These are phyloP conservation scores for Streptanthus diversifolius DNA, from an alignment of 345 rosid genomes.

Conservation along the genomic window DNA sequence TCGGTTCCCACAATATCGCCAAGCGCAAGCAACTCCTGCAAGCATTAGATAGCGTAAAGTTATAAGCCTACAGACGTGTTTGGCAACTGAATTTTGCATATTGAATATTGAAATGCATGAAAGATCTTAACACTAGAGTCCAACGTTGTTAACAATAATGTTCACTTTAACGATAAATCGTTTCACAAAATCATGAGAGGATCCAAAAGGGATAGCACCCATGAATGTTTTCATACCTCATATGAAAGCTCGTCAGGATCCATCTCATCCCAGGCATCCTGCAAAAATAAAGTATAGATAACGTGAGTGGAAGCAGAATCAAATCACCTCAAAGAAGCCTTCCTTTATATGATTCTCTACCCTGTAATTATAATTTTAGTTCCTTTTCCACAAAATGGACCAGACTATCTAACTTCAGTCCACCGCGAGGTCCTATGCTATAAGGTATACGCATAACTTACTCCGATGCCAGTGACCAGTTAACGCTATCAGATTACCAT, in stretches of 20 bases:
- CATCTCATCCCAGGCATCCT: slow-evolving; percentile 91
- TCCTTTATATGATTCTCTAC: background rate
- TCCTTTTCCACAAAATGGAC: background rate
- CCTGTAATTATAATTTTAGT: background rate
- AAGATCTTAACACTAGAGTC: background rate
- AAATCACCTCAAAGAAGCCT: slow-evolving; percentile 15
- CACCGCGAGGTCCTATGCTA: background rate
- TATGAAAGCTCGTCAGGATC: slow-evolving; percentile 93
- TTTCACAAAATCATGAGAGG: slow-evolving; percentile 2
- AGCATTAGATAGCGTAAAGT: background rate
- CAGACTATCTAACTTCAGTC: slow-evolving; percentile 7
- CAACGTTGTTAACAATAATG: background rate
- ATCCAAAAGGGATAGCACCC: background rate
- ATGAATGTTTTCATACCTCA: slow-evolving; percentile 50
- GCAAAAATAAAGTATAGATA: slow-evolving; percentile 20
- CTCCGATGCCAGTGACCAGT: background rate
- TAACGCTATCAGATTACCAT: background rate
- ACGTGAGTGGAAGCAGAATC: slow-evolving; percentile 6
- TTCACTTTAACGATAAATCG: background rate
- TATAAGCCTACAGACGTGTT: background rate
- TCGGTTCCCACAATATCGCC: slow-evolving; percentile 88
- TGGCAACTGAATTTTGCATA: background rate
- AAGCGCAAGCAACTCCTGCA: slow-evolving; percentile 87
- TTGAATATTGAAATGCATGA: background rate
- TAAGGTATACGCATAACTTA: slow-evolving; percentile 10